These are phyloP conservation scores for Lepidium sativum DNA, from an alignment of 345 rosid genomes.

Conservation along the genomic window DNA sequence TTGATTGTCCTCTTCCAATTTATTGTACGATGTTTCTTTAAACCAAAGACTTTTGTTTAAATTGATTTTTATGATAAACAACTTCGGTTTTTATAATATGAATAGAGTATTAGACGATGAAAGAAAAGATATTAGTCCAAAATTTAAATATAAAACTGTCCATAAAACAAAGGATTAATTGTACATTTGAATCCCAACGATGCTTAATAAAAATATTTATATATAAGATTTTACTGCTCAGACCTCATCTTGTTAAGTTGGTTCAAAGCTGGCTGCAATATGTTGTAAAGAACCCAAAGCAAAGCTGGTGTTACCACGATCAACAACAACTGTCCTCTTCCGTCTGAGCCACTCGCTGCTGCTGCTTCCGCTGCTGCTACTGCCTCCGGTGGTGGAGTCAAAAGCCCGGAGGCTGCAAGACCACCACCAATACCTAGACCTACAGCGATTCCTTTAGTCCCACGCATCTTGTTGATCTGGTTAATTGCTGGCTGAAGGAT, in stretches of 20 bases:
- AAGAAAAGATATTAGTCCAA: not conserved
- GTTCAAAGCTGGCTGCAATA: slow-evolving; percentile 93
- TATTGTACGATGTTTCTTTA: no score
- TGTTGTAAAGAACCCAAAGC: slow-evolving; percentile 90
- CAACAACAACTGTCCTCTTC: slow-evolving; percentile 73
- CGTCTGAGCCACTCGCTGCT: slow-evolving; percentile 43
- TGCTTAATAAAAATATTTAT: not conserved
- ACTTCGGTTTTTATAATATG: no score
- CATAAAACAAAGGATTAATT: slow-evolving; percentile 22
- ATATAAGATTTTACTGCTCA: slow-evolving; percentile 8
- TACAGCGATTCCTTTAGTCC: slow-evolving; percentile 46
- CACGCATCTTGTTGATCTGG: slow-evolving; percentile 73
- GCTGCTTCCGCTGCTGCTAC: slow-evolving; percentile 36
- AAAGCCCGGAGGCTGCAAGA: slow-evolving; percentile 49
- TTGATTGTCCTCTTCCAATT: no score
- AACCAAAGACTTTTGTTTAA: no score
- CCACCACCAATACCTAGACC: slow-evolving; percentile 80
- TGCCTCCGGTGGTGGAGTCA: slow-evolving; percentile 43
- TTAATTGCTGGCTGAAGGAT: slow-evolving; percentile 90
- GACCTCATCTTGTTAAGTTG: slow-evolving; percentile 89
- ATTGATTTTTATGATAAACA: no score
- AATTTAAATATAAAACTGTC: slow-evolving; percentile 20
- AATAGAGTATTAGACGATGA: not conserved
- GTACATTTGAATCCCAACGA: slow-evolving; percentile 21
- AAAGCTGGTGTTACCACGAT: slow-evolving; percentile 80